phyloP scores from a whole-genome alignment of 768 basidiomycete genomes.

The Tylopilus cervinicoccineus region DNA sequence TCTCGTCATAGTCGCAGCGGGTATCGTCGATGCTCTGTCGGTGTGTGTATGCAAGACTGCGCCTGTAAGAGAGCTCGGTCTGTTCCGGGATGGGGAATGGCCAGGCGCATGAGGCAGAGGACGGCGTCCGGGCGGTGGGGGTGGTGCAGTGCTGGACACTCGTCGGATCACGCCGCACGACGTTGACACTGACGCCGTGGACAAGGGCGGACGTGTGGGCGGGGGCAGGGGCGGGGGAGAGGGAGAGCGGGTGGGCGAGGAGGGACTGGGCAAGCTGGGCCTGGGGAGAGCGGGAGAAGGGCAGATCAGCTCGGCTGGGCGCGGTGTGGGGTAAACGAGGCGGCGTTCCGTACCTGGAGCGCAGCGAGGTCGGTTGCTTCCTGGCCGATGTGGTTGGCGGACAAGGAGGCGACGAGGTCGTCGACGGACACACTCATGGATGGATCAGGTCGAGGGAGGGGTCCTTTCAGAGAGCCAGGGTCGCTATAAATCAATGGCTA shows the following conservation, averaged over 20 bases:
- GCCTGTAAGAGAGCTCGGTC: conserved; percentile 22
- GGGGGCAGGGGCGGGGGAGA: conserved; percentile 16
- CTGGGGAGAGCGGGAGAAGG: conserved; percentile 22
- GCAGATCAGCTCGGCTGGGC: conserved; percentile 18
- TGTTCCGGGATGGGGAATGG: conserved; percentile 23
- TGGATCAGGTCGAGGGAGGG: conserved; percentile 4
- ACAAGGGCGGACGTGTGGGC: conserved; percentile 17
- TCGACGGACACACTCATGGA: conserved; percentile 48
- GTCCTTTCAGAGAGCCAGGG: conserved; percentile 1
- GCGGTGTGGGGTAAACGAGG: conserved; percentile 17
- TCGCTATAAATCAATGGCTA: conserved; percentile 15
- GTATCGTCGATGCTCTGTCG: conserved; percentile 24
- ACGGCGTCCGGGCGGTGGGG: conserved; percentile 36
- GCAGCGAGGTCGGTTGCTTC: conserved; percentile 48
- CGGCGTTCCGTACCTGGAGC: conserved; percentile 37
- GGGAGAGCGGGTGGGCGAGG: conserved; percentile 30
- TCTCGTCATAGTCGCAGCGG: conserved; percentile 34
- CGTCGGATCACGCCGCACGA: conserved; percentile 29
- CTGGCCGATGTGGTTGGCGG: conserved; percentile 47
- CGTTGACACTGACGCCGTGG: conserved; percentile 19
- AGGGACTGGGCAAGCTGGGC: conserved; percentile 46
- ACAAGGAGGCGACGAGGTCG: conserved; percentile 48
- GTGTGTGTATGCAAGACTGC: conserved; percentile 26
- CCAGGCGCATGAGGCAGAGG: conserved; percentile 29
- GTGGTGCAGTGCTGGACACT: conserved; percentile 39